phyloP scores from a whole-genome alignment of 2,329 filamentous ascomycete species.

The Hymenoscyphus fructigenus region DNA sequence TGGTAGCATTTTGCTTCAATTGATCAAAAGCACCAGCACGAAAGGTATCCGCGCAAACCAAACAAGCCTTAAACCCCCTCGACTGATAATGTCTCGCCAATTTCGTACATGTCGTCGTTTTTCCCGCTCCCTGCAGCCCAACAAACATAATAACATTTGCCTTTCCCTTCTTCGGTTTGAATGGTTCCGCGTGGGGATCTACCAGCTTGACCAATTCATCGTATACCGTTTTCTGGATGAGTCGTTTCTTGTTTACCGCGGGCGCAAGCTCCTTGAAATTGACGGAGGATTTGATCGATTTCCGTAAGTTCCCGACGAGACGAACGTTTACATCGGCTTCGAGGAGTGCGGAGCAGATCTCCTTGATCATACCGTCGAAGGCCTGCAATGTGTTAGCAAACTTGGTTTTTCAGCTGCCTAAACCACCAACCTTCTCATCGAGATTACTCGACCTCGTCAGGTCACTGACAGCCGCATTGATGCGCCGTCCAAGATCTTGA shows the following conservation, averaged over 20 bases:
- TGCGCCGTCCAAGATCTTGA: constrained; percentile 96
- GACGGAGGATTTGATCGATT: constrained; percentile 85
- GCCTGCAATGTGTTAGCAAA: constrained; percentile 58
- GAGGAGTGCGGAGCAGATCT: constrained; percentile 92
- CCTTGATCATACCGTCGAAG: constrained; percentile 97
- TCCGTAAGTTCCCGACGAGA: constrained; percentile 86
- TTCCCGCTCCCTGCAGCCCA: constrained; percentile 93
- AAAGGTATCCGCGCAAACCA: constrained; percentile 98
- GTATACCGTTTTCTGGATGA: constrained; percentile 97
- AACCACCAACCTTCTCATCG: constrained; percentile 77
- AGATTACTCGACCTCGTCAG: constrained; percentile 89
- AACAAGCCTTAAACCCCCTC: constrained; percentile 84
- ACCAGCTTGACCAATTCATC: constrained; percentile 95
- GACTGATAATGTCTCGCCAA: constrained; percentile 92
- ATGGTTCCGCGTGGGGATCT: constrained; percentile 90
- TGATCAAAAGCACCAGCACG: constrained; percentile 98
- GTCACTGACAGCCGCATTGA: constrained; percentile 94
- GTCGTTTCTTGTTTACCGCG: constrained; percentile 94
- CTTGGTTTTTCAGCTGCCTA: neutral
- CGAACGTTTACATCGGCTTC: constrained; percentile 97
- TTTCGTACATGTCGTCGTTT: constrained; percentile 98
- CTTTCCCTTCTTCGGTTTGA: constrained; percentile 95
- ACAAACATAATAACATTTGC: constrained; percentile 99
- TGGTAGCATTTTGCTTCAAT: constrained; percentile 97
- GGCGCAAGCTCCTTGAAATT: constrained; percentile 93